Base-by-base conservation (phyloP, 208 protist species). In the Borovskyia barvae region DNA sequence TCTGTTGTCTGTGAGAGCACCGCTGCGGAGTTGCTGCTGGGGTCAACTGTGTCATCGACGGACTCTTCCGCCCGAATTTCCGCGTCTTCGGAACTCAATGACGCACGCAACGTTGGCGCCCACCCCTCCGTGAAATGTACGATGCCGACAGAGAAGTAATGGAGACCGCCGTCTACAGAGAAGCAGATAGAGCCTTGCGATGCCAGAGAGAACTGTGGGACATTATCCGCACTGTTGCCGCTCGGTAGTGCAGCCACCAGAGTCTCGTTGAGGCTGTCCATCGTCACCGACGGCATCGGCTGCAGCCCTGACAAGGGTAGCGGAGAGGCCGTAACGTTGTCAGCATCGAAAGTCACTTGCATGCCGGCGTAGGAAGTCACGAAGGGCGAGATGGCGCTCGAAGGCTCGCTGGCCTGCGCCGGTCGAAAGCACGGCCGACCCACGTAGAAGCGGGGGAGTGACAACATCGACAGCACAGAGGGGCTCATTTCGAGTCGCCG, bases 101-200 rank as follows among this genome's bases (percentile, higher is more conserved):
- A 69, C 33, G 77, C 70, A 17, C 76, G 72, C 56, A 91, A 72
- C 19, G 77, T 82, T 11, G 77, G 70, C 0, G 80, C 77, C 80
- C 81, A 88, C 30, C 69, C 58, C 2, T 78, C 76, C 11, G 85
- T 79, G 54, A 75, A 69, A 57, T 87, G 82, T 41, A 69, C 75
- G 26, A 85, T 67, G 52, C 80, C 84, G 26, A 84, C 69, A 11
- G 73, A 73, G 28, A 87, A 26, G 61, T 84, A 86, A 39, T 81
- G 73, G 22, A 52, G 65, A 2, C 85, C 85, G 4, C 85, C 80
- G 55, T 88, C 78, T 14, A 85, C 77, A 25, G 85, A 92, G 41
- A 92, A 55, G 52, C 77, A 88, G n/a, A 88, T 56, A 9, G 77
- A 76, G 41, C 54, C 70, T 9, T 77, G 77, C 12, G 52, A 40